These are phyloP conservation scores for Sporothrix inflata DNA, from an alignment of 2,329 filamentous ascomycete species.

Conservation along the genomic window DNA sequence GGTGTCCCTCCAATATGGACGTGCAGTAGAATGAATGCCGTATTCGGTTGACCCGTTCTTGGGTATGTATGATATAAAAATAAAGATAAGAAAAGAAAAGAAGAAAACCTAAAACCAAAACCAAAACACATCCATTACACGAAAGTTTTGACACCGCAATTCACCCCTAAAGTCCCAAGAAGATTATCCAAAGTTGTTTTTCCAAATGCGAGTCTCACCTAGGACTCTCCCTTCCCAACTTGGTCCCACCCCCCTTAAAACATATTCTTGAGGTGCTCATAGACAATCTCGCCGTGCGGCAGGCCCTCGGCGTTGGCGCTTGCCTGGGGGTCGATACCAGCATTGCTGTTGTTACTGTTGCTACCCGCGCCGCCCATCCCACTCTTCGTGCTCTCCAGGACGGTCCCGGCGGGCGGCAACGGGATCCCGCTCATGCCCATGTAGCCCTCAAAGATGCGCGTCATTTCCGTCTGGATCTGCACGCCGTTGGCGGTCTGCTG, in stretches of 20 bases:
- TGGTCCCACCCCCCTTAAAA: background rate
- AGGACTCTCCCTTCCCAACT: too few relatives aligned
- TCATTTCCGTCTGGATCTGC: slow-evolving; percentile 59
- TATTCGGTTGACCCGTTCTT: background rate
- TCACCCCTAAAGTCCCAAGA: background rate
- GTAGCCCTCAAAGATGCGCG: slow-evolving; percentile 51
- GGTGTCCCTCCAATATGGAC: background rate
- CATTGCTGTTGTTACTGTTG: background rate
- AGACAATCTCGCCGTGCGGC: slow-evolving; percentile 15
- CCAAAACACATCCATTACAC: background rate
- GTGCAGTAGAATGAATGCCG: background rate
- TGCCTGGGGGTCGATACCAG: background rate
- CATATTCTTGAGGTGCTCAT: slow-evolving; percentile 30
- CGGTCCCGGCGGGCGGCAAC: slow-evolving; percentile 10
- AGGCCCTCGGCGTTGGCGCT: background rate
- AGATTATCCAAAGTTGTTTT: background rate
- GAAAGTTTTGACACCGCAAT: background rate
- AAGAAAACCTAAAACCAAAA: background rate
- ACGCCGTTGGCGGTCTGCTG: slow-evolving; percentile 48
- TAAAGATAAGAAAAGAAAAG: background rate
- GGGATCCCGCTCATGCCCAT: slow-evolving; percentile 35
- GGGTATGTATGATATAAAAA: background rate
- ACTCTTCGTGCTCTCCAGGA: background rate
- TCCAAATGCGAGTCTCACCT: too few relatives aligned
- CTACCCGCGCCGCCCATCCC: background rate